Evolutionary conservation across 257 asterid genomes (phyloP).

Genomic region (Nicotiana undulata): DNA sequence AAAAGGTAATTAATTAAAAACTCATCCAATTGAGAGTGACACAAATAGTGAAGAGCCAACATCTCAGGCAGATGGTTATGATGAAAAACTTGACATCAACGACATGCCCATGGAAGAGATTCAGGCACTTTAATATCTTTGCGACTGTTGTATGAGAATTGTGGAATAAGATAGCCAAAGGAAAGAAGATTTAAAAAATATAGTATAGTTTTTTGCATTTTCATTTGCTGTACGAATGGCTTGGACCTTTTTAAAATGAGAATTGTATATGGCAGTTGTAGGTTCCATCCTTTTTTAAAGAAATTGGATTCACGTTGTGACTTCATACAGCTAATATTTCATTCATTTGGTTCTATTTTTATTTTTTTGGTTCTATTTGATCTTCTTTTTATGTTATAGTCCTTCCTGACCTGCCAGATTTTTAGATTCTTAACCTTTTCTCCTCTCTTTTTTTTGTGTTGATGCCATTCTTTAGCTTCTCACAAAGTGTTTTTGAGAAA

Average conservation of each 20-base stretch:
- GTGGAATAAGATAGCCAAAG: not conserved
- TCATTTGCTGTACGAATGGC: not conserved
- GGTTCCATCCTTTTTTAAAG: not conserved
- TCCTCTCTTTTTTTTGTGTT: not conserved
- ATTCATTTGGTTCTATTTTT: not conserved
- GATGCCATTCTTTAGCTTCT: not conserved
- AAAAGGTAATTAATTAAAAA: no score
- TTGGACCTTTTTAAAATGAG: not conserved
- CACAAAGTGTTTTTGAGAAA: not conserved
- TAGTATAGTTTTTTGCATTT: not conserved
- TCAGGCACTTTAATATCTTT: conserved; percentile 30
- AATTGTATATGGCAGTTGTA: not conserved
- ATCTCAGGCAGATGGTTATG: conserved; percentile 38
- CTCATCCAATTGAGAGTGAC: conserved; percentile 32
- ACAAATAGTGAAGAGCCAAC: conserved; percentile 26
- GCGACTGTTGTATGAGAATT: not conserved
- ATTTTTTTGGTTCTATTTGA: not conserved
- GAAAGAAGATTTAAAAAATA: not conserved
- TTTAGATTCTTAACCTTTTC: no score
- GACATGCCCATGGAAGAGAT: conserved; percentile 65
- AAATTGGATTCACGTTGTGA: not conserved
- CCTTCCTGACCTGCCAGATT: not conserved
- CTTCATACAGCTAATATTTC: not conserved
- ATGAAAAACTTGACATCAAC: conserved; percentile 89
- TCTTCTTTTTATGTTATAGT: not conserved